A percentile compares a stretch with the other conserved stretches of the same genome.
Conservation (phyloP, 2,329 filamentous ascomycete species). For the Zymoseptoria brevis region DNA sequence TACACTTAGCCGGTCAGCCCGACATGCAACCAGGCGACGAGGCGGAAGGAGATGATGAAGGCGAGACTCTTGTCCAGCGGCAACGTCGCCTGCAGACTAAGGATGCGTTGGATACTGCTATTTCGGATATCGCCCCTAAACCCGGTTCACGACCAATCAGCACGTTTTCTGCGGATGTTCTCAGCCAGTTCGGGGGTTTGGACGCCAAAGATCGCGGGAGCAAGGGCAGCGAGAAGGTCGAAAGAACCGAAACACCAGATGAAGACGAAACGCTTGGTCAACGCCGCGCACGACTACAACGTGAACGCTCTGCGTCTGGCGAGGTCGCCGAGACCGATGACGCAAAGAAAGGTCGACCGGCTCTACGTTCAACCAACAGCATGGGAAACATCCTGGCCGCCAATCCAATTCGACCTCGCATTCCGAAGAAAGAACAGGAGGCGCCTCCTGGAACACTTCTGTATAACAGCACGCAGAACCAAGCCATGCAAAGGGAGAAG, state of each 20-base stretch:
- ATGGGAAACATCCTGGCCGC: slow-evolving; percentile 56
- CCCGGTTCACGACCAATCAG: slow-evolving; percentile 38
- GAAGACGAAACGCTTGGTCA: slow-evolving; percentile 75
- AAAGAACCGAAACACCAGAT: slow-evolving; percentile 10
- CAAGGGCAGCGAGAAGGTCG: slow-evolving; percentile 29
- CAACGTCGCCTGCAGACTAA: slow-evolving; percentile 56
- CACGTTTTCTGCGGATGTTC: slow-evolving; percentile 61
- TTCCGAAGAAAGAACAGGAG: slow-evolving; percentile 6
- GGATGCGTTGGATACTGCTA: slow-evolving; percentile 40
- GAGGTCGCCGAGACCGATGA: slow-evolving; percentile 35
- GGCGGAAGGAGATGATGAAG: slow-evolving; percentile 38
- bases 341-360: slow-evolving; percentile 31
- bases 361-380: slow-evolving; percentile 40
- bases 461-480: slow-evolving; percentile 22
- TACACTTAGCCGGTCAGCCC: slow-evolving; percentile 22
- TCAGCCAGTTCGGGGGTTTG: slow-evolving; percentile 54
- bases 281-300: slow-evolving; percentile 64
- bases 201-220: slow-evolving; percentile 32
- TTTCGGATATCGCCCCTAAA: slow-evolving; percentile 31
- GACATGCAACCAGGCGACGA: slow-evolving; percentile 17
- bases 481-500: slow-evolving; percentile 31
- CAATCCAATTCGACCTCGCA: slow-evolving; percentile 17
- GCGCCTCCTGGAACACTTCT: slow-evolving; percentile 33
- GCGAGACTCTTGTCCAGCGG: slow-evolving; percentile 60
- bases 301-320: slow-evolving; percentile 48